These are phyloP conservation scores for Apiospora marii DNA, from an alignment of 2,329 filamentous ascomycete genomes.

Conservation along the genomic window DNA sequence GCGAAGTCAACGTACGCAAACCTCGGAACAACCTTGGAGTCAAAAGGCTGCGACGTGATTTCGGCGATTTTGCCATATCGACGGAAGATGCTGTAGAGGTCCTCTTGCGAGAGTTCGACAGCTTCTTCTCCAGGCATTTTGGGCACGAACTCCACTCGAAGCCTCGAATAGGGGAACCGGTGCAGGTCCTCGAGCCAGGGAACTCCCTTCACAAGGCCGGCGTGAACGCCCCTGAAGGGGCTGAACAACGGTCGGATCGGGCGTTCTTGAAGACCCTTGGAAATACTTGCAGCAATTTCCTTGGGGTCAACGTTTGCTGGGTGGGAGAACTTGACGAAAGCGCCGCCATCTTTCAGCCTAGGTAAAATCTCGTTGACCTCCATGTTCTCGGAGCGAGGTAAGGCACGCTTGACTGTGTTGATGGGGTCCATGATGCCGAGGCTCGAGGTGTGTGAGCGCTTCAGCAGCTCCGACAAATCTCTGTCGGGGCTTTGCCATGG, in stretches of 20 bases:
- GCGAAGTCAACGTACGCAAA: constrained; percentile 84
- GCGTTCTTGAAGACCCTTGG: constrained; percentile 69
- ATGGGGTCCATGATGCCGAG: constrained; percentile 61
- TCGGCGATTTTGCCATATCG: constrained; percentile 90
- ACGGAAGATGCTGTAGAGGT: constrained; percentile 85
- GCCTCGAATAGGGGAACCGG: constrained; percentile 75
- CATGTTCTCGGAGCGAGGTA: constrained; percentile 68
- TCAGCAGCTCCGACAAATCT: constrained; percentile 59
- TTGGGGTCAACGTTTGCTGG: constrained; percentile 51
- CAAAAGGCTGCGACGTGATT: constrained; percentile 81
- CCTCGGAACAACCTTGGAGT: constrained; percentile 84
- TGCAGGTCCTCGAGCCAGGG: constrained; percentile 96
- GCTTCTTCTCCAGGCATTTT: constrained; percentile 73
- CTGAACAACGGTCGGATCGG: constrained; percentile 91
- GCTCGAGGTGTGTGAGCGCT: constrained; percentile 59
- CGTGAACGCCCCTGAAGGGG: constrained; percentile 75
- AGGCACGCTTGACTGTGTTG: constrained; percentile 64
- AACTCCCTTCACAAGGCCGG: constrained; percentile 78
- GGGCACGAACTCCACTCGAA: constrained; percentile 87
- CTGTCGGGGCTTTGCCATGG: constrained; percentile 55
- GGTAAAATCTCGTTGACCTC: constrained; percentile 84
- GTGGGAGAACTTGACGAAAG: constrained; percentile 72
- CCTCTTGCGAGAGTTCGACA: constrained; percentile 85
- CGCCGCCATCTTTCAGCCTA: constrained; percentile 88
- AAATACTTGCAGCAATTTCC: constrained; percentile 68